Base-by-base conservation (phyloP, 805 yeast species). In the Kazachstania viticola region DNA sequence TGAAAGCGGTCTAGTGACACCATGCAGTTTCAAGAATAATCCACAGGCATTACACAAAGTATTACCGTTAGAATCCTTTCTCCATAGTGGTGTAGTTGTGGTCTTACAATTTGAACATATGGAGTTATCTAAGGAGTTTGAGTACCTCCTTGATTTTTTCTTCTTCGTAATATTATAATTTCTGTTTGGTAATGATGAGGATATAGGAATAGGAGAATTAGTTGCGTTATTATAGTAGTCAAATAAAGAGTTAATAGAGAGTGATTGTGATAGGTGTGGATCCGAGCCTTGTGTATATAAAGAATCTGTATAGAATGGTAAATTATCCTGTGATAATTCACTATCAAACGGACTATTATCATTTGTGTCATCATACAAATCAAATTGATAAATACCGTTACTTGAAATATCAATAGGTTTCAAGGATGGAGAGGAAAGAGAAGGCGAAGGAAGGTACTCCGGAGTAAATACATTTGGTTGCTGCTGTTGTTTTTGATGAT, bases 41-140 rank as follows among this genome's bases (percentile, higher is more conserved):
- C 97, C 97, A 60, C 97, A 87, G 0, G 97, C 97, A 55, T 87
- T 87, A 58, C 97, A 87, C 39, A 88, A 61, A 0, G 95, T 91
- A 47, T 81, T 77, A 1, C 96, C 96, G 37, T 75, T 76, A 0
- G 94, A 80, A 48, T 84, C 84, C 33, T 95, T 67, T 45, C 97
- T 65, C 97, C 97, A 88, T 17, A 88, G 55, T 2, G 97, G 97
- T 0, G 97, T 87, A 9, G 88, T 85, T 40, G 67, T 72, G 0
- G 97, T 87, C 42, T 75, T 77, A 56, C 97, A 87, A 56, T 87
- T 88, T 15, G 87, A 74, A 56, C 97, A 87, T 28, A 61, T 62
- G n/a, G n/a, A n/a, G 2, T 28, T 12, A 25, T 23, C 4, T 15
- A 14, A 19, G n/a, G 12, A 9, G 11, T 21, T 18, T 28, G 30